Conservation (phyloP, 345 rosid genomes). For the Eucalyptus rudis region DNA sequence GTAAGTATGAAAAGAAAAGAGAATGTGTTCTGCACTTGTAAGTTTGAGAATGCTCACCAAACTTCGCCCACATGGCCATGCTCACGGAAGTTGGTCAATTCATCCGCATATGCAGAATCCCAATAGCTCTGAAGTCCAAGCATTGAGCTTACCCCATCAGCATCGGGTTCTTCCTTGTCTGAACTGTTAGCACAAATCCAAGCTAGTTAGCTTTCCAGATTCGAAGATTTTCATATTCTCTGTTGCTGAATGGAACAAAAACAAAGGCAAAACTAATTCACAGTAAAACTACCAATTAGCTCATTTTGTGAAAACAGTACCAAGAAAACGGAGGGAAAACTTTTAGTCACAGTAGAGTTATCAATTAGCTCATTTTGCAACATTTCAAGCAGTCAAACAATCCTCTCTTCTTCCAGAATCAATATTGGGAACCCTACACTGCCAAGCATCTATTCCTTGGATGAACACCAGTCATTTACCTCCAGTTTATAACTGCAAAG, state of each 20-base stretch:
- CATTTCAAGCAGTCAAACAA: background rate
- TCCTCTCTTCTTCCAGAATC: background rate
- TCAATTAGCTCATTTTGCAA: background rate
- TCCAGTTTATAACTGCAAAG: background rate
- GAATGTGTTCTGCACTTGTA: background rate
- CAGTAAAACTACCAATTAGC: background rate
- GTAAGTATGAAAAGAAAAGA: background rate
- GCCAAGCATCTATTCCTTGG: background rate
- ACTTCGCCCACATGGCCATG: conserved; percentile 96
- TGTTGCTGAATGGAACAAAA: background rate
- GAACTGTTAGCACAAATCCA: conserved; percentile 36
- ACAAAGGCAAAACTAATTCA: background rate
- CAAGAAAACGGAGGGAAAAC: background rate
- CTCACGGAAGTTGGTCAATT: conserved; percentile 73
- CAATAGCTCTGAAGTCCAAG: conserved; percentile 93
- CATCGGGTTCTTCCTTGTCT: conserved; percentile 84
- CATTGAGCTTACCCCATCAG: conserved; percentile 72
- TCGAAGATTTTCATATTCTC: background rate
- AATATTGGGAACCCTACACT: background rate
- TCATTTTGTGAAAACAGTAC: background rate
- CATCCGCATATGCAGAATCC: conserved; percentile 90
- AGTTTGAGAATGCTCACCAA: conserved; percentile 32
- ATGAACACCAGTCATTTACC: background rate
- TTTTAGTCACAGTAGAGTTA: background rate
- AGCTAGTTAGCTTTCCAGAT: background rate